A percentile compares a stretch with the other conserved stretches of the same genome.
Evolutionary conservation across 75 land plant genomes (phyloP).

Genomic region (Larix kaempferi): DNA sequence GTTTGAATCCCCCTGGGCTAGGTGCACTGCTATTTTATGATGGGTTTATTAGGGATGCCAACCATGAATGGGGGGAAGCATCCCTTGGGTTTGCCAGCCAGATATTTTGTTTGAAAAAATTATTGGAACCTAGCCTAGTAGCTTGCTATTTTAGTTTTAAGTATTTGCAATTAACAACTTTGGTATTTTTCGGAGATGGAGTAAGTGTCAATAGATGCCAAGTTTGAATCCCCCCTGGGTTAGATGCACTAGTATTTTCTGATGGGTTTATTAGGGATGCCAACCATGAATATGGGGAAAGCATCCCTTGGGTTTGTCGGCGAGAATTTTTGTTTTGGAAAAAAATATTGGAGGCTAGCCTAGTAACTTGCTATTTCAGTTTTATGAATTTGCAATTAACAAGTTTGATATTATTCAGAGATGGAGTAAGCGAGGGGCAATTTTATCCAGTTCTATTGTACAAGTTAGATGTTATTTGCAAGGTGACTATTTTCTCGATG

Average conservation of each 20-base stretch:
- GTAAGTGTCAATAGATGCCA: too few species aligned
- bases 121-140: too few species aligned
- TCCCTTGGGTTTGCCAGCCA: not conserved
- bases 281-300: too few species aligned
- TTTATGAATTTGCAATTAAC: not conserved
- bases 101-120: not conserved
- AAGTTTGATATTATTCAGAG: slow-evolving; percentile 40
- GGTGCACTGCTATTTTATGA: too few species aligned
- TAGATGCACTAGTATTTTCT: too few species aligned
- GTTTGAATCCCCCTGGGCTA: too few species aligned
- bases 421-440: slow-evolving; percentile 97
- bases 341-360: too few species aligned
- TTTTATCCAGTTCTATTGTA: slow-evolving; percentile 88
- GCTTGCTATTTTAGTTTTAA: too few species aligned
- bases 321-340: not conserved
- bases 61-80: not conserved
- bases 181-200: slow-evolving; percentile 66
- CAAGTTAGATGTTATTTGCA: slow-evolving; percentile 92
- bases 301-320: not conserved
- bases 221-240: too few species aligned
- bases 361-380: too few species aligned
- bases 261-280: too few species aligned
- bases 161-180: not conserved
- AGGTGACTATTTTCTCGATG: slow-evolving; percentile 25
- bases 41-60: too few species aligned